Conservation (phyloP, 2,329 filamentous ascomycete species). For the Trichoderma pleuroti region DNA sequence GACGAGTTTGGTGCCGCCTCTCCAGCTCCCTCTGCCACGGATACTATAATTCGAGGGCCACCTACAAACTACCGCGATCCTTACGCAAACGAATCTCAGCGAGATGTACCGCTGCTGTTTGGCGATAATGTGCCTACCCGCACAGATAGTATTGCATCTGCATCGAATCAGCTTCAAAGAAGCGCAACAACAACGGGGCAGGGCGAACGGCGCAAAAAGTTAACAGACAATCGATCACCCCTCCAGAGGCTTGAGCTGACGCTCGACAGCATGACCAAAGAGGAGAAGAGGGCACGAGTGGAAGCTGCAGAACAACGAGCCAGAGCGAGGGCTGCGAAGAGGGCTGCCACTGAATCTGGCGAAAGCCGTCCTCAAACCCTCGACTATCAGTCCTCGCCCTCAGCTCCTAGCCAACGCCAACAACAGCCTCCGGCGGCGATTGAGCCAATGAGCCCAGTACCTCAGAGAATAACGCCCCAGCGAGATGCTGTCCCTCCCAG, state of each 20-base stretch:
- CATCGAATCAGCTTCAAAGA: slow-evolving; percentile 34
- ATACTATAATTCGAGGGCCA: slow-evolving; percentile 54
- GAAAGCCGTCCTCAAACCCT: slow-evolving; percentile 24
- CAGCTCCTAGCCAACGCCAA: slow-evolving; percentile 1
- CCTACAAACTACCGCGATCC: slow-evolving; percentile 56
- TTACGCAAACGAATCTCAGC: slow-evolving; percentile 30
- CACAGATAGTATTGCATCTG: slow-evolving; percentile 25
- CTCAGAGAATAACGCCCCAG: slow-evolving; percentile 11
- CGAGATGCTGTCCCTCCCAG: slow-evolving; percentile 19
- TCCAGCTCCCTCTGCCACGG: slow-evolving; percentile 52
- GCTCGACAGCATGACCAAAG: slow-evolving; percentile 88
- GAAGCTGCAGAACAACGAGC: slow-evolving; percentile 75
- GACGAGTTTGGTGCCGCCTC: slow-evolving; percentile 37
- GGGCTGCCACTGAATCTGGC: slow-evolving; percentile 27
- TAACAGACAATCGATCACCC: slow-evolving; percentile 81
- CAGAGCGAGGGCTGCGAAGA: slow-evolving; percentile 55
- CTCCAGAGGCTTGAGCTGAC: slow-evolving; percentile 90
- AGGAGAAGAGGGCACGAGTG: slow-evolving; percentile 84
- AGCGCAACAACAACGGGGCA: slow-evolving; percentile 38
- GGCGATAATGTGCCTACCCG: slow-evolving; percentile 25
- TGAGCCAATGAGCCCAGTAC: slow-evolving; percentile 3
- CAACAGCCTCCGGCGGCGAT: neutral
- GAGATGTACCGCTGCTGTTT: slow-evolving; percentile 18
- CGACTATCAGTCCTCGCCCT: slow-evolving; percentile 24
- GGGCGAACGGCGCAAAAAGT: slow-evolving; percentile 51